phyloP scores from a whole-genome alignment of 2,329 filamentous ascomycete genomes.

The Huntiella moniliformis region DNA sequence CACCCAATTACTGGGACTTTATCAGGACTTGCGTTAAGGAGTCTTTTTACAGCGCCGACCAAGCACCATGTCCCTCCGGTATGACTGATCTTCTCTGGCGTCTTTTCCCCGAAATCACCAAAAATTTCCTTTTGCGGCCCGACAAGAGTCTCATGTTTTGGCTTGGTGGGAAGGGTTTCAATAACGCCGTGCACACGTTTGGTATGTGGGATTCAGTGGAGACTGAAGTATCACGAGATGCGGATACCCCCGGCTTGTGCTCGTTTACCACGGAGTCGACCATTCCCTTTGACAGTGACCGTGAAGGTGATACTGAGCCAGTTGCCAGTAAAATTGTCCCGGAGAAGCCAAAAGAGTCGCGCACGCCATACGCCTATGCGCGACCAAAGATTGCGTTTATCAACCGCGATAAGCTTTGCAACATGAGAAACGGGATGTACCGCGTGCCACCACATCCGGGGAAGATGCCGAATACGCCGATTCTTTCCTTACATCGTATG shows the following conservation, averaged over 20 bases:
- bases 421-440: constrained; percentile 30
- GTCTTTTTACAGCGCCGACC: neutral
- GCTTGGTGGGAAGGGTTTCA: constrained; percentile 5
- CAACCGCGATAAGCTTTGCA: constrained; percentile 10
- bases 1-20: too few species aligned
- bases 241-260: neutral
- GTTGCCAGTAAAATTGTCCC: neutral
- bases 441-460: constrained; percentile 25
- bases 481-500: constrained; percentile 27
- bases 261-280: constrained; percentile 9
- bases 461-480: constrained; percentile 26
- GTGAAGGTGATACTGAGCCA: neutral
- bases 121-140: neutral
- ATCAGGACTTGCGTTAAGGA: neutral
- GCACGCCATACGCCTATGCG: constrained; percentile 19
- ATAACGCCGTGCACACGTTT: constrained; percentile 5
- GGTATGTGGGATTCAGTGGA: constrained; percentile 7
- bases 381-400: constrained; percentile 18
- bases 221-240: neutral
- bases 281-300: constrained; percentile 7
- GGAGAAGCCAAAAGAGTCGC: constrained; percentile 15
- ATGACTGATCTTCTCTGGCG: neutral
- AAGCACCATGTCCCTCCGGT: neutral
- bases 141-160: constrained; percentile 7
- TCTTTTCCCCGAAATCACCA: constrained; percentile 4